A percentile compares a stretch with the other conserved stretches of the same genome.
Conservation (phyloP, 2,329 filamentous ascomycete genomes). For the Setomelanomma holmii region DNA sequence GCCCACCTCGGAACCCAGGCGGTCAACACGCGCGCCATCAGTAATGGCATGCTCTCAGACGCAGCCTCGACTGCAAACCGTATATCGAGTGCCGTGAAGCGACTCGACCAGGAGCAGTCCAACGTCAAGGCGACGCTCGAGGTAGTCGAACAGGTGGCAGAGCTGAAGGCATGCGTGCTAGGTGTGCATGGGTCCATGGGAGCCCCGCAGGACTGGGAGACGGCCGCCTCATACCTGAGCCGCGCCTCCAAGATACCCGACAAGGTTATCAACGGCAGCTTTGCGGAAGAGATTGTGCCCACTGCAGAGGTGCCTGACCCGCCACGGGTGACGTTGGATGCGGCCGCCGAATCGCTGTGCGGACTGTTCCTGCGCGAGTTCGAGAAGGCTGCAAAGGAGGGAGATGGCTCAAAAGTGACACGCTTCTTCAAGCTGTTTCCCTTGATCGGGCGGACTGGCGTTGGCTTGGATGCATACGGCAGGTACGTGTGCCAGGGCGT, state of each 20-base stretch:
- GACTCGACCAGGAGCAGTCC: slow-evolving; percentile 88
- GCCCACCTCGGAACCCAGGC: slow-evolving; percentile 88
- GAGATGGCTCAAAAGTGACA: slow-evolving; percentile 88
- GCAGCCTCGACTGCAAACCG: slow-evolving; percentile 85
- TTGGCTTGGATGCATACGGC: slow-evolving; percentile 93
- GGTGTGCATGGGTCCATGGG: slow-evolving; percentile 97
- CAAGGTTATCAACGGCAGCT: slow-evolving; percentile 80
- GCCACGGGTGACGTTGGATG: slow-evolving; percentile 84
- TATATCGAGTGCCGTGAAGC: slow-evolving; percentile 85
- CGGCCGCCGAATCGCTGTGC: slow-evolving; percentile 87
- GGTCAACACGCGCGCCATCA: slow-evolving; percentile 80
- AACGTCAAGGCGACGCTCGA: slow-evolving; percentile 88
- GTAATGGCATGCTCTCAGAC: slow-evolving; percentile 87
- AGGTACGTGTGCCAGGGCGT: slow-evolving; percentile 96
- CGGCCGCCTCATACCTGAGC: slow-evolving; percentile 86
- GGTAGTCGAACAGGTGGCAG: slow-evolving; percentile 94
- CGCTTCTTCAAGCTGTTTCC: slow-evolving; percentile 98
- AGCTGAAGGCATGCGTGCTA: slow-evolving; percentile 95
- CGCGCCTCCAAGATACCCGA: slow-evolving; percentile 82
- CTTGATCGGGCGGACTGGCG: slow-evolving; percentile 85
- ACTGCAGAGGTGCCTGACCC: slow-evolving; percentile 95
- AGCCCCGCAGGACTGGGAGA: slow-evolving; percentile 98
- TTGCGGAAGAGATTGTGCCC: slow-evolving; percentile 91
- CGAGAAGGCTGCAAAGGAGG: slow-evolving; percentile 85
- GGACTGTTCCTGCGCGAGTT: slow-evolving; percentile 92